Percentiles rank a stretch among this genome's conserved stretches.
Evolutionary conservation across 2,329 filamentous ascomycete genomes (phyloP).

Genomic region (Bisporella sp.): DNA sequence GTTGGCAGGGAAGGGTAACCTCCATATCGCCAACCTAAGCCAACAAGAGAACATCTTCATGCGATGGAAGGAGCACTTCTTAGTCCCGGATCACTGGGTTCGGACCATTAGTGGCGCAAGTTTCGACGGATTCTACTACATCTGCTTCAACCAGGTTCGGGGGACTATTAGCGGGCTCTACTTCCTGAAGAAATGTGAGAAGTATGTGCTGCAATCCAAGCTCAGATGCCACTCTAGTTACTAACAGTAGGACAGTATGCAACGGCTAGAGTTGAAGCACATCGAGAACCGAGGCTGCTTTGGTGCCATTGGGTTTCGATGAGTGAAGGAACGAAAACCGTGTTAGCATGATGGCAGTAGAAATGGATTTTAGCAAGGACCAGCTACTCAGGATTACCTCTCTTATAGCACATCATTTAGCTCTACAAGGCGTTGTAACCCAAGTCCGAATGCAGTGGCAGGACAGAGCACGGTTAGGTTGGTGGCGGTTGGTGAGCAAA

Average conservation of each 20-base stretch:
- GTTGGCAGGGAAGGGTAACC: conserved; percentile 48
- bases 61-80: conserved; percentile 98
- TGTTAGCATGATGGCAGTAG: neutral
- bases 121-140: conserved; percentile 98
- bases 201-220: conserved; percentile 50
- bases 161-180: conserved; percentile 91
- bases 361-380: too few relatives aligned
- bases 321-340: conserved; percentile 33
- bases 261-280: conserved; percentile 87
- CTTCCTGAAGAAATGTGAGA: conserved; percentile 96
- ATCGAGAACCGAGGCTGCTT: conserved; percentile 79
- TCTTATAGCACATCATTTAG: too few relatives aligned
- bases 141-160: conserved; percentile 90
- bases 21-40: conserved; percentile 61
- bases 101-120: conserved; percentile 88
- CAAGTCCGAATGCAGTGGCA: too few relatives aligned
- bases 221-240: neutral
- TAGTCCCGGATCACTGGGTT: conserved; percentile 91
- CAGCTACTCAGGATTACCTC: too few relatives aligned
- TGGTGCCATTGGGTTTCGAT: conserved; percentile 82
- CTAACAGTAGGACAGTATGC: conserved; percentile 57
- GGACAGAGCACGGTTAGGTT: too few relatives aligned
- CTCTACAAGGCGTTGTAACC: too few relatives aligned
- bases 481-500: too few relatives aligned
- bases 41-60: conserved; percentile 92